Base-by-base conservation (phyloP, 345 rosid genomes). In the Rhizophora mangle region DNA sequence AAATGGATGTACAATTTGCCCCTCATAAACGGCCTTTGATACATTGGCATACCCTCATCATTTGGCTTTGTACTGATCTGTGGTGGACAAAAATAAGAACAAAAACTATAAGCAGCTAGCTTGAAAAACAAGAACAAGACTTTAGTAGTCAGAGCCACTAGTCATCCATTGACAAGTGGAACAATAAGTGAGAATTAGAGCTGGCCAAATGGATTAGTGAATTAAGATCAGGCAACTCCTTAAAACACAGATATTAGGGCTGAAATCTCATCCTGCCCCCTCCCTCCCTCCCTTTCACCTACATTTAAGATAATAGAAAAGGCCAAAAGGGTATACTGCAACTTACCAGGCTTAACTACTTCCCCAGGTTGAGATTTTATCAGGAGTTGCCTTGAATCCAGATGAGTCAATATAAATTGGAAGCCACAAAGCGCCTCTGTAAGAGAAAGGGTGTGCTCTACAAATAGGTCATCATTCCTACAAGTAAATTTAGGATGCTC, bases 381-480 rank as follows among this genome's bases (percentile, higher is more conserved):
- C n/a, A 89, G 87, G 16, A 89, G 91, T 76, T 85, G 92, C 74
- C 96, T 79, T 32, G 84, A 83, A 72, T 89, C 96, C 81, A 89
- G 70, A 71, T 89, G 96, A 47, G 87, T 86, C 64, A 89, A 58
- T n/a, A 80, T 63, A 54, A 87, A 88, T 55, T 86, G 91, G 75
- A 89, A 89, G 51, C 96, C 91, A 52, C 96, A 88, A 34, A 89
- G 87, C 20, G 91, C 87, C 74, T 89, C 96, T 0, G 93, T 86
- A 21, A 89, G 83, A 39, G 93, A 76, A 30, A 89, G 65, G 13
- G 86, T 86, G 68, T 89, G 96, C 72, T 89, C 96, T 1, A 89
- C 85, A n/a, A 86, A 75, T 30, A 89, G 72, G 76, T 89, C 96
- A 74, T 89, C 96, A 19, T 88, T 87, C 89, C 82, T 86, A 76